Conservation (phyloP, 2,329 filamentous ascomycete genomes). For the Calonectria montana region DNA sequence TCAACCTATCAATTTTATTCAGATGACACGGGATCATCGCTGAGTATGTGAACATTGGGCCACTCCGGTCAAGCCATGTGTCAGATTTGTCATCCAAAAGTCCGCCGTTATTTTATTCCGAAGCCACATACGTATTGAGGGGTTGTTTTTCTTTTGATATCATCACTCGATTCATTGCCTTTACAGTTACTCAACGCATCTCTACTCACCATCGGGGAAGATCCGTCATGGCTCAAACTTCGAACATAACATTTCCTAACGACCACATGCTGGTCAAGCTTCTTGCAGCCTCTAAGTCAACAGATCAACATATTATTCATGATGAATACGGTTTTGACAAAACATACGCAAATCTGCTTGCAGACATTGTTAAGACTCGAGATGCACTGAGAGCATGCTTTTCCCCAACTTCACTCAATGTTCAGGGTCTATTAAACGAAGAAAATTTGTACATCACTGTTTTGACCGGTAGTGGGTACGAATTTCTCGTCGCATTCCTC, state of each 20-base stretch:
- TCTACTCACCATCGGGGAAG: background rate
- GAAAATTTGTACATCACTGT: background rate
- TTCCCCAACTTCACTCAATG: background rate
- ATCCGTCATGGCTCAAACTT: background rate
- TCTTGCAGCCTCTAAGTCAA: background rate
- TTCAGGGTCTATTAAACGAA: background rate
- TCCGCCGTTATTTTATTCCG: background rate
- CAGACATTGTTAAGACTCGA: background rate
- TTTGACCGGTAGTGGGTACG: background rate
- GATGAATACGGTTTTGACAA: background rate
- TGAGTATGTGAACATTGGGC: background rate
- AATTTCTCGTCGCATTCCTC: background rate
- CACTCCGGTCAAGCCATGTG: background rate
- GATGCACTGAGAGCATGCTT: background rate
- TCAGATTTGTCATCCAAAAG: background rate
- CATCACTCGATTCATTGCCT: too few species aligned
- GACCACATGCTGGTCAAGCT: background rate
- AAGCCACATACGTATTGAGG: background rate
- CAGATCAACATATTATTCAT: background rate
- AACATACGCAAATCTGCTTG: background rate
- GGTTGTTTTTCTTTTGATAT: background rate
- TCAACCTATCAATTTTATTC: too few species aligned
- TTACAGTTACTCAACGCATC: background rate
- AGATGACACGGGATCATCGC: background rate
- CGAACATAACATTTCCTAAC: background rate